Percentiles rank a stretch among this genome's conserved stretches.
Evolutionary conservation across 2,329 filamentous ascomycete genomes (phyloP).

Genomic region (Trichophyton benhamiae): DNA sequence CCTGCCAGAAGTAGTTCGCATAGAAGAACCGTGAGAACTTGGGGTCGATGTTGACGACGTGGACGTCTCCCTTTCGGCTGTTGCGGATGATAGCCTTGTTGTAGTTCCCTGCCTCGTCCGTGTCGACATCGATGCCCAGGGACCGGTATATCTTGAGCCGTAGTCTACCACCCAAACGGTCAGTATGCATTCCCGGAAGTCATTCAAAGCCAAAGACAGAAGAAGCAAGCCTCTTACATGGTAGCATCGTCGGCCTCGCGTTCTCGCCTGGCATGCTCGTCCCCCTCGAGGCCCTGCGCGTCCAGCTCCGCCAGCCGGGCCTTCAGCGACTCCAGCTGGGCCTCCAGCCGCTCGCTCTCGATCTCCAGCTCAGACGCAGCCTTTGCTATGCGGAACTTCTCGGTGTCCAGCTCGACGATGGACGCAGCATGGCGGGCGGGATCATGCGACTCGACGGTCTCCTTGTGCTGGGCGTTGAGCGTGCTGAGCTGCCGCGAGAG

Average conservation of each 20-base stretch:
- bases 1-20: slow-evolving; percentile 92
- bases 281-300: slow-evolving; percentile 71
- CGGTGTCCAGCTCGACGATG: slow-evolving; percentile 77
- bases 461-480: slow-evolving; percentile 61
- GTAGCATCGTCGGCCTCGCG: slow-evolving; percentile 40
- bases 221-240: slow-evolving; percentile 24
- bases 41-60: slow-evolving; percentile 85
- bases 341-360: slow-evolving; percentile 81
- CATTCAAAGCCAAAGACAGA: no score
- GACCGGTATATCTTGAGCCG: slow-evolving; percentile 84
- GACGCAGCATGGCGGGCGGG: slow-evolving; percentile 67
- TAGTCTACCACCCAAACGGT: slow-evolving; percentile 38
- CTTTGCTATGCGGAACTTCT: slow-evolving; percentile 93
- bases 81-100: slow-evolving; percentile 76
- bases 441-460: slow-evolving; percentile 63
- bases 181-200: background rate
- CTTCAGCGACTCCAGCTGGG: slow-evolving; percentile 62
- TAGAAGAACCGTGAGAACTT: slow-evolving; percentile 89
- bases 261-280: slow-evolving; percentile 39
- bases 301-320: slow-evolving; percentile 71
- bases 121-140: slow-evolving; percentile 80
- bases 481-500: slow-evolving; percentile 65
- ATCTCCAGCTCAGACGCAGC: slow-evolving; percentile 78
- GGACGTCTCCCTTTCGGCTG: slow-evolving; percentile 75
- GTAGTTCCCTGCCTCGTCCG: slow-evolving; percentile 68